These are phyloP conservation scores for Candida chilensis DNA, from an alignment of 805 yeast species.

Conservation along the genomic window DNA sequence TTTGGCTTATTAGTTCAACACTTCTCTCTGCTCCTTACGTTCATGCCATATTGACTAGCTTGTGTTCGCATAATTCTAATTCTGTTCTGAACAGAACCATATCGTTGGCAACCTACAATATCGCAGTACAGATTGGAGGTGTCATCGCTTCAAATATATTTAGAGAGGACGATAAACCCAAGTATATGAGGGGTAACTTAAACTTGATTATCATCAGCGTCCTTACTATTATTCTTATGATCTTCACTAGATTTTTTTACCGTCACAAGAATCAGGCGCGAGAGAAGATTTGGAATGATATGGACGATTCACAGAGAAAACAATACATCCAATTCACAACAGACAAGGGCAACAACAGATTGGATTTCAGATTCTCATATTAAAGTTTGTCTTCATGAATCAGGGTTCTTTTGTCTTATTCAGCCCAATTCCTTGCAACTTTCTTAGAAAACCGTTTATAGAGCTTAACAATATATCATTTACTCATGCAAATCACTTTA, in stretches of 20 bases:
- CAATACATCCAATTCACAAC: constrained; percentile 33
- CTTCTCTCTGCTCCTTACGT: constrained; percentile 35
- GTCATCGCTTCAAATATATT: constrained; percentile 51
- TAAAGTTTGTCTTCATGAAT: no score
- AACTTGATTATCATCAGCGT: no score
- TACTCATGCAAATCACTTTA: no score
- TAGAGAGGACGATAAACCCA: constrained; percentile 46
- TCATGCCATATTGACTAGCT: constrained; percentile 48
- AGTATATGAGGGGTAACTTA: constrained; percentile 54
- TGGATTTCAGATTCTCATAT: constrained; percentile 35
- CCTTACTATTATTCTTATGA: constrained; percentile 16
- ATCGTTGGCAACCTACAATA: constrained; percentile 56
- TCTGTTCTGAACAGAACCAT: constrained; percentile 58
- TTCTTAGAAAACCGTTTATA: no score
- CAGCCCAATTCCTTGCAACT: no score
- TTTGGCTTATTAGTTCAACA: constrained; percentile 24
- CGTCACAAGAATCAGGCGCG: constrained; percentile 30
- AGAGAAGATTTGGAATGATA: constrained; percentile 37
- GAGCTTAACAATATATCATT: no score
- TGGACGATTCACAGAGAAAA: constrained; percentile 40
- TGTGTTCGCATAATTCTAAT: constrained; percentile 57
- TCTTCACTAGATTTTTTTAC: constrained; percentile 25
- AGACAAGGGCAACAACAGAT: constrained; percentile 49
- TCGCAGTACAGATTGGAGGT: constrained; percentile 50
- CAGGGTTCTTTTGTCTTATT: no score